Evolutionary conservation across 169 alveolate species (phyloP).

Genomic region (Theileria annulata): DNA sequence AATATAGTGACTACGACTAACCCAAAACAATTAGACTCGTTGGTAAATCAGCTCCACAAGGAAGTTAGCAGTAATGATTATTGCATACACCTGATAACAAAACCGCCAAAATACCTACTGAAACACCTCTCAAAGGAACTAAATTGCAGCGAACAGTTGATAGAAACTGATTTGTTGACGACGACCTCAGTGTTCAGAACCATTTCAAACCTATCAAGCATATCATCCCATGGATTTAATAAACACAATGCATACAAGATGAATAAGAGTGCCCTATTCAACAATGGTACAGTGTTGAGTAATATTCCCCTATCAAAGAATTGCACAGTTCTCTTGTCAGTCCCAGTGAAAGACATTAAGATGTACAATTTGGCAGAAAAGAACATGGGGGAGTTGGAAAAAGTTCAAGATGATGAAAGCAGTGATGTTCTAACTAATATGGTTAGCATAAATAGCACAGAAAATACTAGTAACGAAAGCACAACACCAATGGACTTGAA

Average conservation of each 20-base stretch:
- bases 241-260: background rate
- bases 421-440: background rate
- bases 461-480: background rate
- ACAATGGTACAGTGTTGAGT: slow-evolving; percentile 47
- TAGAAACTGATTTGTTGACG: slow-evolving; percentile 47
- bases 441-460: background rate
- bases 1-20: slow-evolving; percentile 18
- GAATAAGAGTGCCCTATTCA: slow-evolving; percentile 28
- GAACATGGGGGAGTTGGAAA: background rate
- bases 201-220: slow-evolving; percentile 22
- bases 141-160: slow-evolving; percentile 26
- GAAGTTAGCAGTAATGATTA: slow-evolving; percentile 15
- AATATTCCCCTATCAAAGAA: slow-evolving; percentile 59
- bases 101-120: slow-evolving; percentile 37
- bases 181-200: slow-evolving; percentile 45
- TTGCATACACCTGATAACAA: slow-evolving; percentile 31
- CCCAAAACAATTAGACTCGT: slow-evolving; percentile 46
- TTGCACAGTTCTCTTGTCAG: slow-evolving; percentile 39
- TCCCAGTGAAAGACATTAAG: slow-evolving; percentile 51
- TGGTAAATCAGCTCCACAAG: slow-evolving; percentile 41
- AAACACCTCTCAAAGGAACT: slow-evolving; percentile 20
- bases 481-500: background rate
- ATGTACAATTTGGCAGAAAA: slow-evolving; percentile 15
- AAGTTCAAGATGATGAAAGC: background rate
- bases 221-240: background rate